phyloP scores from a whole-genome alignment of 768 basidiomycete genomes.

The Antrodiella citrinella region DNA sequence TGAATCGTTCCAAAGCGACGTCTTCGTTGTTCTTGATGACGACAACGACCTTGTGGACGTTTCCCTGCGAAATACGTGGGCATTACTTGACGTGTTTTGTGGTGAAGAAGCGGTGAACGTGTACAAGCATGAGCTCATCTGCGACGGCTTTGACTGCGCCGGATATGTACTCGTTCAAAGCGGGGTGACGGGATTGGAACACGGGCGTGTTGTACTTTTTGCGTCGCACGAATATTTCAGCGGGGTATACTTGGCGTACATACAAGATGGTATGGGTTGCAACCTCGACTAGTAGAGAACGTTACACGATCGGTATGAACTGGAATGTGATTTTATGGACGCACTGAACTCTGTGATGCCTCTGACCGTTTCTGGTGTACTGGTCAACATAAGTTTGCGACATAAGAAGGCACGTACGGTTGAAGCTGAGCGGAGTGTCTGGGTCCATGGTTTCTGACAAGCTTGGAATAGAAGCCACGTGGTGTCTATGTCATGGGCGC shows the following conservation, averaged over 20 bases:
- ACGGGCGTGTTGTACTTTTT: constrained; percentile 90
- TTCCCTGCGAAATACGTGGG: constrained; percentile 50
- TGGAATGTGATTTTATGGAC: constrained; percentile 15
- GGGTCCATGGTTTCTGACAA: background rate
- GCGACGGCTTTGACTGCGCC: constrained; percentile 76
- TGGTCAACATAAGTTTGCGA: background rate
- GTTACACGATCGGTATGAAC: background rate
- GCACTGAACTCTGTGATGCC: constrained; percentile 69
- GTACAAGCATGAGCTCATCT: constrained; percentile 65
- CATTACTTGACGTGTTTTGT: background rate
- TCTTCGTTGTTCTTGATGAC: constrained; percentile 81
- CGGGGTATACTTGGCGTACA: constrained; percentile 83
- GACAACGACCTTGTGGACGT: constrained; percentile 70
- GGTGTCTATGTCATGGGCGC: background rate
- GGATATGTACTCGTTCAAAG: constrained; percentile 83
- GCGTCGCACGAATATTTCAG: constrained; percentile 77
- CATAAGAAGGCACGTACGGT: constrained; percentile 14
- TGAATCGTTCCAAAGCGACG: constrained; percentile 79
- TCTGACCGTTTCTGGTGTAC: constrained; percentile 44
- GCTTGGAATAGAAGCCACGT: background rate
- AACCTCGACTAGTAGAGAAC: constrained; percentile 65
- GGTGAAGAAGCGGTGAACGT: background rate
- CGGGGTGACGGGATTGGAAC: constrained; percentile 89
- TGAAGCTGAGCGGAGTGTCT: constrained; percentile 22
- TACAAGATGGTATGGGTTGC: constrained; percentile 90